phyloP scores from a whole-genome alignment of 1,139 yeast genomes.

The Yamadazyma jaroonii region DNA sequence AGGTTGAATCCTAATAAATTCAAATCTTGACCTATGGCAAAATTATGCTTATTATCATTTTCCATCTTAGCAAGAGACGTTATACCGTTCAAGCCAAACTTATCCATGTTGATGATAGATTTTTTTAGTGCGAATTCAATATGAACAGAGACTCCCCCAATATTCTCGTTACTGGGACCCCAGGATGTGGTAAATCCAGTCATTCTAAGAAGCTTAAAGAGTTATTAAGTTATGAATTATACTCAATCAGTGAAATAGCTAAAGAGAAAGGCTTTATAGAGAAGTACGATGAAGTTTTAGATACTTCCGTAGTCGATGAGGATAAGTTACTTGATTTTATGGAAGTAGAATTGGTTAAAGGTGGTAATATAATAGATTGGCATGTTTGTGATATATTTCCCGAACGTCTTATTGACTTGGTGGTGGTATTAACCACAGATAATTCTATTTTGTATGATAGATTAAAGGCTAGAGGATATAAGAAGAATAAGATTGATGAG shows the following conservation, averaged over 20 bases:
- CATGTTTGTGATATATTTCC: constrained; percentile 97
- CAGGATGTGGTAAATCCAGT: constrained; percentile 95
- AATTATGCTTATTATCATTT: constrained; percentile 59
- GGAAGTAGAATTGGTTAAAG: constrained; percentile 74
- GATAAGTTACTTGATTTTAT: constrained; percentile 79
- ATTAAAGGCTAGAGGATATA: constrained; percentile 69
- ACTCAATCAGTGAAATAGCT: constrained; percentile 79
- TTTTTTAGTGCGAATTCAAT: background rate
- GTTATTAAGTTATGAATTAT: constrained; percentile 41
- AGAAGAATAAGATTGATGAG: constrained; percentile 79
- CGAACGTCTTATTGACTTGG: constrained; percentile 86
- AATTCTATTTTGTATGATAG: constrained; percentile 73
- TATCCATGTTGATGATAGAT: constrained; percentile 37
- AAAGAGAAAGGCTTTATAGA: constrained; percentile 73
- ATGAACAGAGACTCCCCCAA: constrained; percentile 57
- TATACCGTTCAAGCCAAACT: constrained; percentile 76
- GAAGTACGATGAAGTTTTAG: constrained; percentile 82
- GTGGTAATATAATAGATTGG: constrained; percentile 93
- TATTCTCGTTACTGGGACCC: constrained; percentile 91
- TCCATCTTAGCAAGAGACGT: constrained; percentile 68
- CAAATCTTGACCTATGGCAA: constrained; percentile 84
- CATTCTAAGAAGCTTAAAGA: constrained; percentile 45
- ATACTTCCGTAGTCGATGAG: constrained; percentile 88
- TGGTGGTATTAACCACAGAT: constrained; percentile 81
- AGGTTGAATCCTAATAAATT: constrained; percentile 72